Conservation (phyloP, 805 yeast species). For the Ogataea populi-albae region DNA sequence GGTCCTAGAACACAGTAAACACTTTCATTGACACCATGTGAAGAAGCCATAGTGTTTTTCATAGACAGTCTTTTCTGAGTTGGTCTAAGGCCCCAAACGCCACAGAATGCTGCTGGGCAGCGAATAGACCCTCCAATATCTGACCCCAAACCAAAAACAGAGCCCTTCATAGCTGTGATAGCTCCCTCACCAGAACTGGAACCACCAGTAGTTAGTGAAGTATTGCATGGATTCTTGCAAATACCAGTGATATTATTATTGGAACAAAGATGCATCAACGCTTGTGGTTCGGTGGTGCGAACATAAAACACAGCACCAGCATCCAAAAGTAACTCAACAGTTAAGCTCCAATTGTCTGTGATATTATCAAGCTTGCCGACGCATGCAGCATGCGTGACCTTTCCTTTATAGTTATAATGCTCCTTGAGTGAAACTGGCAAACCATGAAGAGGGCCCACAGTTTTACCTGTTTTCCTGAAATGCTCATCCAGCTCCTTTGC, state of each 20-base stretch:
- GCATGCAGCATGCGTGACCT: slow-evolving; percentile 51
- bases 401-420: slow-evolving; percentile 48
- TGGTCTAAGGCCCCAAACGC: slow-evolving; percentile 48
- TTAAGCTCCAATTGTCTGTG: slow-evolving; percentile 36
- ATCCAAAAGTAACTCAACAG: slow-evolving; percentile 41
- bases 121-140: slow-evolving; percentile 59
- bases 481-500: slow-evolving; percentile 54
- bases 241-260: slow-evolving; percentile 53
- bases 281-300: slow-evolving; percentile 56
- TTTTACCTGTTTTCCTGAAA: slow-evolving; percentile 40
- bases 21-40: slow-evolving; percentile 46
- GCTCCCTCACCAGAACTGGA: slow-evolving; percentile 55
- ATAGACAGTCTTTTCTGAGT: slow-evolving; percentile 48
- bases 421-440: slow-evolving; percentile 63
- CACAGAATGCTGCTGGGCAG: slow-evolving; percentile 52
- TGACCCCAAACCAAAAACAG: slow-evolving; percentile 41
- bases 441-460: slow-evolving; percentile 60
- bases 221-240: slow-evolving; percentile 48
- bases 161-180: slow-evolving; percentile 43
- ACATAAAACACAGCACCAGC: slow-evolving; percentile 56
- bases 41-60: slow-evolving; percentile 34
- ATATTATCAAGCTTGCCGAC: slow-evolving; percentile 42
- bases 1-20: slow-evolving; percentile 46
- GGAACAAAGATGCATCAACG: slow-evolving; percentile 55
- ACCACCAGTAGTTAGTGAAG: slow-evolving; percentile 48